phyloP scores from a whole-genome alignment of 164 flowering plant genomes.

The Chloranthus sessilifolius region DNA sequence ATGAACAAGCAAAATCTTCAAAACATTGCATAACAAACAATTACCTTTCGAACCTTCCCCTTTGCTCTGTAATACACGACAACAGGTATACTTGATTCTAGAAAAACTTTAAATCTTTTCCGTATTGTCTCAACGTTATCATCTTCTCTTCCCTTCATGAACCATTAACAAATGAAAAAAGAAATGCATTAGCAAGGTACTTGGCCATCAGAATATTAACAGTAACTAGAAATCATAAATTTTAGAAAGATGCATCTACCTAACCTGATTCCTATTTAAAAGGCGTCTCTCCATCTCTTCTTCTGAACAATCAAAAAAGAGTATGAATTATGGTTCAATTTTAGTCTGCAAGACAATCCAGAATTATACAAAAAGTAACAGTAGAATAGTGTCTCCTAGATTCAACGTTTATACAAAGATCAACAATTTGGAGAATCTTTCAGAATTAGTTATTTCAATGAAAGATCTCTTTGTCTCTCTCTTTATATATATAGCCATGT shows the following conservation, averaged over 20 bases:
- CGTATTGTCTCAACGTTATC: slow-evolving; percentile 71
- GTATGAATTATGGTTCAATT: slow-evolving; percentile 58
- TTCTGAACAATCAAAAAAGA: slow-evolving; percentile 64
- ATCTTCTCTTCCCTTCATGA: slow-evolving; percentile 71
- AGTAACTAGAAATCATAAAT: too few species aligned
- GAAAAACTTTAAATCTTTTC: slow-evolving; percentile 63
- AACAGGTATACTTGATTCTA: slow-evolving; percentile 69
- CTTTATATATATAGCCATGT: too few species aligned
- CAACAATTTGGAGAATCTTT: too few species aligned
- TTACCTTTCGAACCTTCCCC: slow-evolving; percentile 69
- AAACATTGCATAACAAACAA: not conserved
- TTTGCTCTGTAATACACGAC: slow-evolving; percentile 46
- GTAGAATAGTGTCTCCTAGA: too few species aligned
- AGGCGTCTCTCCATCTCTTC: slow-evolving; percentile 73
- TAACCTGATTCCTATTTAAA: slow-evolving; percentile 51
- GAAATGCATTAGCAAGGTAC: too few species aligned
- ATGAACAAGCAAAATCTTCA: slow-evolving; percentile 2
- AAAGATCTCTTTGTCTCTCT: too few species aligned
- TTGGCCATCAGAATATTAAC: too few species aligned
- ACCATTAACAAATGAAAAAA: not conserved
- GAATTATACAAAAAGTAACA: too few species aligned
- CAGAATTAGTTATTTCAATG: too few species aligned
- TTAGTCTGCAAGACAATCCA: slow-evolving; percentile 41
- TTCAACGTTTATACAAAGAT: too few species aligned
- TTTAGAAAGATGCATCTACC: too few species aligned